These are phyloP conservation scores for Coemansia sp. DNA, from an alignment of 192 early-diverging fungal species.

Conservation along the genomic window DNA sequence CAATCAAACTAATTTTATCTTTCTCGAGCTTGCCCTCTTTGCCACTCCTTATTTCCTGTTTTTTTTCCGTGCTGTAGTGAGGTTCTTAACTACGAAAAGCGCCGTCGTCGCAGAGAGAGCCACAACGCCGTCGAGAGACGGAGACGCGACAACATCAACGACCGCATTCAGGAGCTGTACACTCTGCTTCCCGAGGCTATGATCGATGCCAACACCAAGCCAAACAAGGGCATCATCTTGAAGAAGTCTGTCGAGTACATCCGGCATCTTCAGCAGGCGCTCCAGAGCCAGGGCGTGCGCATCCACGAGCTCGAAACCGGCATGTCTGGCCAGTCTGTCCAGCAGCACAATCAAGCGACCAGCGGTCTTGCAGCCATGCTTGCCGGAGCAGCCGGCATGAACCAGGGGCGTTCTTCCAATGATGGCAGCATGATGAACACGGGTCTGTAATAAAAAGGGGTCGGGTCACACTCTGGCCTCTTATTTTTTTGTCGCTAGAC, in stretches of 20 bases:
- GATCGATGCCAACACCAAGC: constrained; percentile 79
- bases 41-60: neutral
- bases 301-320: constrained; percentile 73
- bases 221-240: constrained; percentile 95
- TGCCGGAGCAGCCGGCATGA: constrained; percentile 37
- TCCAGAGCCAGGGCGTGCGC: constrained; percentile 64
- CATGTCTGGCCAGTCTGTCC: constrained; percentile 36
- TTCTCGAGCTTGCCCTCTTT: constrained; percentile 25
- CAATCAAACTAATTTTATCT: constrained; percentile 20
- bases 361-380: constrained; percentile 53
- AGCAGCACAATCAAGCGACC: constrained; percentile 46
- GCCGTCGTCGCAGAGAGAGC: constrained; percentile 88
- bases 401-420: constrained; percentile 19
- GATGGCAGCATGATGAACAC: constrained; percentile 41
- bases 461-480: neutral
- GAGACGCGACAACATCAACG: constrained; percentile 96
- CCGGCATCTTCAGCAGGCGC: constrained; percentile 69
- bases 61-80: constrained; percentile 15
- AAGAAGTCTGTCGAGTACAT: constrained; percentile 94
- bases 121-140: constrained; percentile 98
- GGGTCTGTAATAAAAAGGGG: constrained; percentile 20
- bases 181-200: constrained; percentile 79
- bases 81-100: constrained; percentile 71
- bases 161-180: constrained; percentile 92
- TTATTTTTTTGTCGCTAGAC: neutral